A percentile compares a stretch with the other conserved stretches of the same genome.
Conservation (phyloP, 768 basidiomycete genomes). For the Amylocystis lapponica region DNA sequence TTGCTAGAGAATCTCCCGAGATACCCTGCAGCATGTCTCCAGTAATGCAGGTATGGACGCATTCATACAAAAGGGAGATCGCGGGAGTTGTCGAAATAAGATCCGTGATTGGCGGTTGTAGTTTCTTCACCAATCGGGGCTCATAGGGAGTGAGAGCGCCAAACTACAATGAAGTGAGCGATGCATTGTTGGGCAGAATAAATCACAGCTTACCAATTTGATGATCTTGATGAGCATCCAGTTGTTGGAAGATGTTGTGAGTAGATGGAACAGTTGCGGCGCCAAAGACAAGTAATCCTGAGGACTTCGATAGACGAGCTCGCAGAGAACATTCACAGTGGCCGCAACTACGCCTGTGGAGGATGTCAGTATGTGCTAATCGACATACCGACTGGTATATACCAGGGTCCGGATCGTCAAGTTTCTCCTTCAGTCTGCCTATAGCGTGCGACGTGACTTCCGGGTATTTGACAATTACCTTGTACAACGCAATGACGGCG, state of each 20-base stretch:
- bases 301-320: conserved; percentile 78
- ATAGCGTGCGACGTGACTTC: conserved; percentile 66
- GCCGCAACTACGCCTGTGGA: conserved; percentile 85
- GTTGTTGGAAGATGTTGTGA: conserved; percentile 94
- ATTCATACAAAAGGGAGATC: conserved; percentile 94
- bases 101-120: conserved; percentile 90
- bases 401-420: conserved; percentile 77
- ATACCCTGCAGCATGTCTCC: conserved; percentile 89
- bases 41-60: conserved; percentile 96
- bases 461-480: conserved; percentile 76
- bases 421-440: conserved; percentile 65
- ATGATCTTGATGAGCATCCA: conserved; percentile 99
- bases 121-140: conserved; percentile 89
- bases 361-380: neutral
- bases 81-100: conserved; percentile 94
- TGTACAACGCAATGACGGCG: conserved; percentile 80
- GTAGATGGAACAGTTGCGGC: conserved; percentile 86
- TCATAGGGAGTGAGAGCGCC: conserved; percentile 89
- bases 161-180: conserved; percentile 50
- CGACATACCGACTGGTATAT: conserved; percentile 20
- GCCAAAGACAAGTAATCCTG: conserved; percentile 80
- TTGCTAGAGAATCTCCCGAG: conserved; percentile 74
- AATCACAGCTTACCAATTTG: conserved; percentile 64
- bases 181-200: conserved; percentile 1
- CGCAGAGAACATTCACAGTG: conserved; percentile 90